Percentiles rank a stretch among this genome's conserved stretches.
Evolutionary conservation across 768 basidiomycete species (phyloP).

Genomic region (Trametes cingulata): DNA sequence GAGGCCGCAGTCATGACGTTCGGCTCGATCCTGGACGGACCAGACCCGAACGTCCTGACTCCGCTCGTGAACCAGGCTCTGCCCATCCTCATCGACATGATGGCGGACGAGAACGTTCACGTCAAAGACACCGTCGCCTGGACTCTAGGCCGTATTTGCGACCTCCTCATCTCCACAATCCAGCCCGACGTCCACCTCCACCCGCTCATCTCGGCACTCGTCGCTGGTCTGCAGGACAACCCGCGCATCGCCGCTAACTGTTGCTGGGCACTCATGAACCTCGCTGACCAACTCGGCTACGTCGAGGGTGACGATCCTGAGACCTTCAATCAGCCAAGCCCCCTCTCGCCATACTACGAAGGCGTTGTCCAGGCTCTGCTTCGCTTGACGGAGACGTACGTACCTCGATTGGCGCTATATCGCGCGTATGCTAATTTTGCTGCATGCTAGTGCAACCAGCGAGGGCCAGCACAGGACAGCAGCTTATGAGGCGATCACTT

Average conservation of each 20-base stretch:
- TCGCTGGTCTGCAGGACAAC: constrained; percentile 74
- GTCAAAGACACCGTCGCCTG: constrained; percentile 98
- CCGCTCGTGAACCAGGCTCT: constrained; percentile 94
- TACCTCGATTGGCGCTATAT: constrained; percentile 3
- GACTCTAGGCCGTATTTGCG: constrained; percentile 96
- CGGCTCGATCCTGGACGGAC: constrained; percentile 96
- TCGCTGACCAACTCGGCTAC: constrained; percentile 85
- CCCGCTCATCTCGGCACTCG: constrained; percentile 79
- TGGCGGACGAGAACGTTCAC: constrained; percentile 79
- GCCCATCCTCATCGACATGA: constrained; percentile 93
- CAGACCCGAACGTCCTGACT: constrained; percentile 82
- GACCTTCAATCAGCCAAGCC: constrained; percentile 52
- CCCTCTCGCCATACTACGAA: constrained; percentile 88
- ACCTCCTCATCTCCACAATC: constrained; percentile 81
- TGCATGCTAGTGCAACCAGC: constrained; percentile 61
- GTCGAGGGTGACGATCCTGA: constrained; percentile 62
- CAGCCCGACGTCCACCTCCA: constrained; percentile 88
- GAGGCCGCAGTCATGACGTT: constrained; percentile 99
- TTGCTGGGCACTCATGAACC: constrained; percentile 95
- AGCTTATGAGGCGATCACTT: constrained; percentile 93
- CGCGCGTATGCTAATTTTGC: background rate
- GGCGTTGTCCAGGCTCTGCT: constrained; percentile 83
- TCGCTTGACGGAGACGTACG: constrained; percentile 83
- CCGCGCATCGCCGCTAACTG: constrained; percentile 90
- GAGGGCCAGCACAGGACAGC: constrained; percentile 93